Conservation (phyloP, 2,329 filamentous ascomycete genomes). For the Phialophora macrospora region DNA sequence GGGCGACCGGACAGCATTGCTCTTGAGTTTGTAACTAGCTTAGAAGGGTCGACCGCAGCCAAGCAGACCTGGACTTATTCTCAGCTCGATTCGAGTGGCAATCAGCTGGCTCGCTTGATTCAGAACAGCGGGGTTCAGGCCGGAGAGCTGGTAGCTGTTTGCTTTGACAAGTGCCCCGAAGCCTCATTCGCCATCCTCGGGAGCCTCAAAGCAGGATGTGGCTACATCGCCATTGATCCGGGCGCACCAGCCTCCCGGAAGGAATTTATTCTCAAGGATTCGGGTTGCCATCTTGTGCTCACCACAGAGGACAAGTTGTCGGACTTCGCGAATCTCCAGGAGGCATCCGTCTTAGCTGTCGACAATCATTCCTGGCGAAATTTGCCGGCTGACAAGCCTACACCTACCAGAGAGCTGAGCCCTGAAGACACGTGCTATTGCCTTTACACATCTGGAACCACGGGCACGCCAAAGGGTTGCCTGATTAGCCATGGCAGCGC, state of each 20-base stretch:
- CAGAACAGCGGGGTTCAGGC: conserved; percentile 53
- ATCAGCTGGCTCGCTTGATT: conserved; percentile 72
- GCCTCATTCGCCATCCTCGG: conserved; percentile 83
- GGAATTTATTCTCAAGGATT: conserved; percentile 77
- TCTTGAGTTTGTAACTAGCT: conserved; percentile 72
- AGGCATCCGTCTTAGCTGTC: conserved; percentile 53
- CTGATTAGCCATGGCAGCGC: conserved; percentile 87
- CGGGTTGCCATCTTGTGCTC: conserved; percentile 67
- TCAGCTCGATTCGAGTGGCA: conserved; percentile 72
- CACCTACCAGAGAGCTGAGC: conserved; percentile 44
- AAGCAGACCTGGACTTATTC: conserved; percentile 72
- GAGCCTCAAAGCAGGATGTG: conserved; percentile 79
- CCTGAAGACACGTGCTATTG: conserved; percentile 74
- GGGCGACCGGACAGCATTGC: conserved; percentile 66
- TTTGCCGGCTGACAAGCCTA: conserved; percentile 45
- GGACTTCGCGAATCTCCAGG: conserved; percentile 45
- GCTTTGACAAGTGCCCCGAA: conserved; percentile 83
- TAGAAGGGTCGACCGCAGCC: conserved; percentile 54
- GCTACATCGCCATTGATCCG: conserved; percentile 80
- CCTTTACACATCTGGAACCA: conserved; percentile 86
- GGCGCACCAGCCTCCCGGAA: conserved; percentile 74
- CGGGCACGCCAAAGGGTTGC: conserved; percentile 84
- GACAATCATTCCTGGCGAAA: conserved; percentile 49
- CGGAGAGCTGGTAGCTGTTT: conserved; percentile 72
- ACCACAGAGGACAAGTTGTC: conserved; percentile 56